Evolutionary conservation across 768 basidiomycete genomes (phyloP).

Genomic region (button mushroom (Agaricus bisporus)): DNA sequence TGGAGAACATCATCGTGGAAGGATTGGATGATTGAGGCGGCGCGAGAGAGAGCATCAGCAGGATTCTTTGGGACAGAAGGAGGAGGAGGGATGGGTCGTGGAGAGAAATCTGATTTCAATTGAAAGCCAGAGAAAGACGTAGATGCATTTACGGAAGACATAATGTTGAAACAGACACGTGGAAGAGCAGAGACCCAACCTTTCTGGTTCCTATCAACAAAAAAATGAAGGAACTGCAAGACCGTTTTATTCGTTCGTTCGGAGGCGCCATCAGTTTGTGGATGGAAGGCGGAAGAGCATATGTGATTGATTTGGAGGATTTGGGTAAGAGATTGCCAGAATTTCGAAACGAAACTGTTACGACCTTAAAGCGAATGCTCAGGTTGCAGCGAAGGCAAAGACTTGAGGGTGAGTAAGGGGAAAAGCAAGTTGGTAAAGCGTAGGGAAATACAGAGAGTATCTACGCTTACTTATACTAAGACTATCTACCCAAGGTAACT

Average conservation of each 20-base stretch:
- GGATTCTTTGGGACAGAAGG: constrained; percentile 12
- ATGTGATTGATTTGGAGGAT: constrained; percentile 25
- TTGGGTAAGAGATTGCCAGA: no score
- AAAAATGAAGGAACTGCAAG: constrained; percentile 22
- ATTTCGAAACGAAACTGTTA: no score
- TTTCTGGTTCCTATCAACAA: constrained; percentile 17
- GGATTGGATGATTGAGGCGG: no score
- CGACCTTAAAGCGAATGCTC: no score
- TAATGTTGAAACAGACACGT: constrained; percentile 21
- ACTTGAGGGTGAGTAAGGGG: no score
- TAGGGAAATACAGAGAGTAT: no score
- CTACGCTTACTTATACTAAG: no score
- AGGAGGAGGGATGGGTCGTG: constrained; percentile 12
- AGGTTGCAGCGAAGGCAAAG: no score
- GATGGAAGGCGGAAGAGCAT: constrained; percentile 25
- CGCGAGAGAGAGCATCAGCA: no score
- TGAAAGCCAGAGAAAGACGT: constrained; percentile 25
- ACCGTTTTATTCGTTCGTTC: constrained; percentile 22
- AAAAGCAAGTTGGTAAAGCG: no score
- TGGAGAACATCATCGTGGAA: constrained; percentile 16
- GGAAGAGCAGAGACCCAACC: constrained; percentile 23
- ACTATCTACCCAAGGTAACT: no score
- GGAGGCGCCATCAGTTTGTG: constrained; percentile 16
- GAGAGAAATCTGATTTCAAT: constrained; percentile 16
- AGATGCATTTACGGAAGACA: constrained; percentile 22